A percentile compares a stretch with the other conserved stretches of the same genome.
phyloP scores from a whole-genome alignment of 192 early-diverging fungal species.

The Phycomyces blakesleeanus region DNA sequence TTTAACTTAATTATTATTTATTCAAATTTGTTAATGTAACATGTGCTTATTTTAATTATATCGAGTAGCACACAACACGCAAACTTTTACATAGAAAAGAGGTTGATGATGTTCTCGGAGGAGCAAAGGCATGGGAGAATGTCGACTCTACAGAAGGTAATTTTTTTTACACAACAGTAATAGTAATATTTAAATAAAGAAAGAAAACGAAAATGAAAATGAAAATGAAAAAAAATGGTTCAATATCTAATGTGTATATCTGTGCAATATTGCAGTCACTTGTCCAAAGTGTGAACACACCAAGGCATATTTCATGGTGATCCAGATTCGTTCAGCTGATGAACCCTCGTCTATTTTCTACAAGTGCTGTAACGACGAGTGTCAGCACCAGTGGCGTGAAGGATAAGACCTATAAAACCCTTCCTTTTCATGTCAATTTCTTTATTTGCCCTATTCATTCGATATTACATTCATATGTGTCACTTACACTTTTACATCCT shows the following conservation, averaged over 20 bases:
- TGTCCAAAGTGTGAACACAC: slow-evolving; percentile 71
- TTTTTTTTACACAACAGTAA: background rate
- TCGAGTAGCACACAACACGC: slow-evolving; percentile 49
- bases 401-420: slow-evolving; percentile 30
- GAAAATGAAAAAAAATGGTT: no score
- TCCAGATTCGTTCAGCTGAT: slow-evolving; percentile 93
- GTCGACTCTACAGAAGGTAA: slow-evolving; percentile 68
- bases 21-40: background rate
- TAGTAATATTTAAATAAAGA: background rate
- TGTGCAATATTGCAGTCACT: slow-evolving; percentile 32
- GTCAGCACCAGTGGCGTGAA: slow-evolving; percentile 70
- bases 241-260: no score
- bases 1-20: background rate
- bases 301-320: slow-evolving; percentile 77
- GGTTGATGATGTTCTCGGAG: slow-evolving; percentile 92
- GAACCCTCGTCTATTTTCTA: slow-evolving; percentile 94
- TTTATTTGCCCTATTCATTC: no score
- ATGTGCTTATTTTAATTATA: slow-evolving; percentile 13
- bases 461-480: no score
- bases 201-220: no score
- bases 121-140: slow-evolving; percentile 85
- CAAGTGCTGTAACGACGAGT: slow-evolving; percentile 72
- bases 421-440: no score
- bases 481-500: no score
- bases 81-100: slow-evolving; percentile 74